phyloP scores from a whole-genome alignment of 2,329 filamentous ascomycete genomes.

The Xylaria sp. region DNA sequence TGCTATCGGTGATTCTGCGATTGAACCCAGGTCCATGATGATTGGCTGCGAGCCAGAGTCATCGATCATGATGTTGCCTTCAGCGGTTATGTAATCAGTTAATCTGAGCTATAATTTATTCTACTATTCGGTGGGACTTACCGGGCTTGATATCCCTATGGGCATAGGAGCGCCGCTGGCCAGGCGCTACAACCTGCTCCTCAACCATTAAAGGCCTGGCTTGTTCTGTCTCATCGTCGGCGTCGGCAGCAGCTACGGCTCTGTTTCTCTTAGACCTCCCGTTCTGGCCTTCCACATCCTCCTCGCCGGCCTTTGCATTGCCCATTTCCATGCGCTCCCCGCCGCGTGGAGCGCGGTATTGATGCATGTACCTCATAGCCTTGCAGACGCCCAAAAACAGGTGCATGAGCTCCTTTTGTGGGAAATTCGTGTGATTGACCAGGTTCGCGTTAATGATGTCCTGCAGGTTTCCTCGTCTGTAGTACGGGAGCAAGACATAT shows the following conservation, averaged over 20 bases:
- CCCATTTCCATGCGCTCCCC: constrained; percentile 66
- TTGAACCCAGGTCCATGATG: constrained; percentile 95
- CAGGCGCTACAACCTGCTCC: constrained; percentile 75
- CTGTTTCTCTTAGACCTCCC: constrained; percentile 53
- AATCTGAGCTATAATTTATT: not conserved
- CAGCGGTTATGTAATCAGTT: constrained; percentile 17
- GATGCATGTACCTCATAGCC: constrained; percentile 89
- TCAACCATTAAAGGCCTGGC: constrained; percentile 85
- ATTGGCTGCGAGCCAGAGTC: constrained; percentile 89
- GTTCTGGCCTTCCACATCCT: constrained; percentile 53
- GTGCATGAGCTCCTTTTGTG: constrained; percentile 86
- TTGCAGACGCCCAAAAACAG: constrained; percentile 92
- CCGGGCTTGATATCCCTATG: constrained; percentile 98
- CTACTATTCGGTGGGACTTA: constrained; percentile 54
- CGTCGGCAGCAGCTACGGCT: constrained; percentile 60
- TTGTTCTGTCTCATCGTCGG: constrained; percentile 78
- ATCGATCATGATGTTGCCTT: constrained; percentile 96
- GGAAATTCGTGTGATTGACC: constrained; percentile 92
- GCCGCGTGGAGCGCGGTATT: constrained; percentile 71
- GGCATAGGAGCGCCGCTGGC: constrained; percentile 81
- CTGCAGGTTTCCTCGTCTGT: constrained; percentile 92
- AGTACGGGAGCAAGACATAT: constrained; percentile 96
- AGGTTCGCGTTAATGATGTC: constrained; percentile 99
- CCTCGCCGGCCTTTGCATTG: constrained; percentile 54
- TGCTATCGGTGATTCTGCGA: constrained; percentile 85